Conservation (phyloP, 1,284 basidiomycete species). For the Pterulicium gracile region DNA sequence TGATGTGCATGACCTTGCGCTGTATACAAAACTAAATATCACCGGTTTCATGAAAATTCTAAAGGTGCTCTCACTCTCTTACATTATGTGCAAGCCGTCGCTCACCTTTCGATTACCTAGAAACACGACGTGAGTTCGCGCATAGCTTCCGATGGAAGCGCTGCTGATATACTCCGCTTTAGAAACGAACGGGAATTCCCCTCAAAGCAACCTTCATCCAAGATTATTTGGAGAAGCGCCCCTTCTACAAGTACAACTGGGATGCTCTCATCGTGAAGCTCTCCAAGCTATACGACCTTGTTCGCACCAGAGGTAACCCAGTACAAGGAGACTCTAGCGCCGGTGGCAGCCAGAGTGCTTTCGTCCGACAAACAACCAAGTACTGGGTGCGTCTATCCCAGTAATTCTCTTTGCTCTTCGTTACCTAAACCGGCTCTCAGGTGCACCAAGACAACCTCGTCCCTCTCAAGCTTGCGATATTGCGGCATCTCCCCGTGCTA, state of each 20-base stretch:
- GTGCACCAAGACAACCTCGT: constrained; percentile 93
- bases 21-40: constrained; percentile 93
- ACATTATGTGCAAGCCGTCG: not conserved
- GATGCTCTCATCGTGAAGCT: constrained; percentile 94
- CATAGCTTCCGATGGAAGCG: not conserved
- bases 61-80: constrained; percentile 42
- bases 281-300: constrained; percentile 91
- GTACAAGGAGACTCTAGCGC: constrained; percentile 90
- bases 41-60: constrained; percentile 99
- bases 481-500: constrained; percentile 85
- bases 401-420: not conserved
- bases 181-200: constrained; percentile 72
- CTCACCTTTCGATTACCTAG: constrained; percentile 21
- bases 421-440: constrained; percentile 23
- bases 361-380: constrained; percentile 96
- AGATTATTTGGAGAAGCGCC: constrained; percentile 88
- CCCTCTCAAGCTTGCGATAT: constrained; percentile 90
- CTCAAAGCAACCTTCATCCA: constrained; percentile 73
- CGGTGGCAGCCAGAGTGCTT: constrained; percentile 92
- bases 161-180: constrained; percentile 5
- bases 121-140: constrained; percentile 65
- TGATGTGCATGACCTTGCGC: constrained; percentile 94
- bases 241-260: constrained; percentile 94
- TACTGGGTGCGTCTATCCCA: constrained; percentile 70
- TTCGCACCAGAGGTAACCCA: constrained; percentile 91